A percentile compares a stretch with the other conserved stretches of the same genome.
These are phyloP conservation scores for Agrostemma githago DNA, from an alignment of 148 eudicot species.

Conservation along the genomic window DNA sequence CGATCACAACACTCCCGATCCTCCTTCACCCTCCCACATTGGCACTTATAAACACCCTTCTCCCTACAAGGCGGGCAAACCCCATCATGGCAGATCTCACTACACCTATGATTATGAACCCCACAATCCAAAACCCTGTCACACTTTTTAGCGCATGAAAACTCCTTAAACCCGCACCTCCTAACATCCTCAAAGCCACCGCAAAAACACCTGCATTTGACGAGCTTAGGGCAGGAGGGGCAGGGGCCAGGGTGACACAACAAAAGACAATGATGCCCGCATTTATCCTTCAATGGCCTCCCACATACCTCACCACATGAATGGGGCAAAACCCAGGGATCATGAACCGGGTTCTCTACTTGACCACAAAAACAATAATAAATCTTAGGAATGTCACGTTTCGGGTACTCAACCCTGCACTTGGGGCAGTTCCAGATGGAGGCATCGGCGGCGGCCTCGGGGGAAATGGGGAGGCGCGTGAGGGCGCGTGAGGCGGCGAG, in stretches of 20 bases:
- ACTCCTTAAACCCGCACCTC: constrained; percentile 87
- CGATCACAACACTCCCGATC: constrained; percentile 75
- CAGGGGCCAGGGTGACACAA: constrained; percentile 95
- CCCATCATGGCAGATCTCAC: constrained; percentile 76
- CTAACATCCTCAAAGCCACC: constrained; percentile 66
- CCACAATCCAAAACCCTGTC: constrained; percentile 53
- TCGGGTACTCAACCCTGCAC: constrained; percentile 74
- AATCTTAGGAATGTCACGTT: constrained; percentile 49
- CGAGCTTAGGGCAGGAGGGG: constrained; percentile 87
- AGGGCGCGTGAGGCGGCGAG: constrained; percentile 62
- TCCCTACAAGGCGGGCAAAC: constrained; percentile 71
- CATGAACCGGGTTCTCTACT: constrained; percentile 56
- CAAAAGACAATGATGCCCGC: constrained; percentile 80
- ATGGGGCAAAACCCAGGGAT: constrained; percentile 95
- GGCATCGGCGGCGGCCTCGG: constrained; percentile 42
- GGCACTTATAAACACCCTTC: constrained; percentile 57
- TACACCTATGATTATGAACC: constrained; percentile 63
- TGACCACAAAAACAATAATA: constrained; percentile 82
- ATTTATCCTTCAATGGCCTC: constrained; percentile 49
- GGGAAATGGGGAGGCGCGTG: constrained; percentile 55
- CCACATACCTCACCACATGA: constrained; percentile 92
- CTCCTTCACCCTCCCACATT: constrained; percentile 68
- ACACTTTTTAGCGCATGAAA: constrained; percentile 68
- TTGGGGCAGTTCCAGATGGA: constrained; percentile 92
- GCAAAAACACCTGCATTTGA: constrained; percentile 68